Percentiles rank a stretch among this genome's conserved stretches.
phyloP scores from a whole-genome alignment of 1,284 basidiomycete species.

The Takashimella tepidaria region DNA sequence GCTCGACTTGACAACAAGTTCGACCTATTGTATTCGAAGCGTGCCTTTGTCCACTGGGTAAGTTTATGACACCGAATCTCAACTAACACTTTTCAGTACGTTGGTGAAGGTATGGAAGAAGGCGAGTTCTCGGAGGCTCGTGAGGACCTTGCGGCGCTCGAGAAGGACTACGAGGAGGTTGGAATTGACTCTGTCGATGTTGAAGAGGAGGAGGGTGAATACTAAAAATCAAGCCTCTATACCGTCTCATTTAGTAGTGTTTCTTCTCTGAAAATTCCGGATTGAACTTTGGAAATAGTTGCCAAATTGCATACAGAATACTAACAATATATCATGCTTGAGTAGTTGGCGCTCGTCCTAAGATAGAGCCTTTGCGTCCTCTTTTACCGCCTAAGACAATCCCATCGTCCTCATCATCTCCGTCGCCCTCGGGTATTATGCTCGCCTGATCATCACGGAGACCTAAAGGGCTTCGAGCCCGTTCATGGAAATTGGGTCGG shows the following conservation, averaged over 20 bases:
- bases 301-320: background rate
- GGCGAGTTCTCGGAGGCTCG: constrained; percentile 97
- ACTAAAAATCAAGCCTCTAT: constrained; percentile 49
- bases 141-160: constrained; percentile 92
- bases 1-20: constrained; percentile 97
- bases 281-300: background rate
- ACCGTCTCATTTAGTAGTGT: background rate
- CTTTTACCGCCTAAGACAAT: background rate
- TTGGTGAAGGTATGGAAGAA: constrained; percentile 98
- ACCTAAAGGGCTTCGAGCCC: background rate
- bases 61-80: constrained; percentile 8
- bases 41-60: constrained; percentile 79
- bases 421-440: background rate
- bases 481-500: background rate
- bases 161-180: constrained; percentile 96
- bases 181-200: constrained; percentile 82
- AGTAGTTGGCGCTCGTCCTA: background rate
- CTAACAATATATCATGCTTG: background rate
- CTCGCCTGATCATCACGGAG: background rate
- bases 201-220: constrained; percentile 70
- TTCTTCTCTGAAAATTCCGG: background rate
- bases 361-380: background rate
- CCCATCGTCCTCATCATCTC: background rate
- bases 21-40: constrained; percentile 90
- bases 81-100: constrained; percentile 55